Evolutionary conservation across 2,329 filamentous ascomycete species (phyloP).

Genomic region (Bipolaris bicolor): DNA sequence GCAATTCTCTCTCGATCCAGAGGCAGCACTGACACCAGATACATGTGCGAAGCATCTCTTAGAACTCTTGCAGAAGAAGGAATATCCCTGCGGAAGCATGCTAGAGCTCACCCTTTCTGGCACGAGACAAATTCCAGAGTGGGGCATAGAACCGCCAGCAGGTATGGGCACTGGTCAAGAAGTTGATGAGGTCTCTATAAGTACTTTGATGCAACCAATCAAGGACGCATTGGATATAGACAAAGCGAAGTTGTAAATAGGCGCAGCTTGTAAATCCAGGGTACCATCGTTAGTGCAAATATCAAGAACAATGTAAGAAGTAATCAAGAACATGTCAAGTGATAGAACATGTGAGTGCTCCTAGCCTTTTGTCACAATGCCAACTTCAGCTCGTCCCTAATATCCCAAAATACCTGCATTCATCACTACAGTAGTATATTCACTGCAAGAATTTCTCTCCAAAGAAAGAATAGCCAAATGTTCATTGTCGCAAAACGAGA

Average conservation of each 20-base stretch:
- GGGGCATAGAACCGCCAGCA: conserved; percentile 33
- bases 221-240: conserved; percentile 26
- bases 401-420: no score
- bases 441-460: no score
- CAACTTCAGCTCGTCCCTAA: no score
- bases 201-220: conserved; percentile 32
- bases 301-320: background rate
- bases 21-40: conserved; percentile 25
- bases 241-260: conserved; percentile 19
- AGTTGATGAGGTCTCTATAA: conserved; percentile 16
- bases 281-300: background rate
- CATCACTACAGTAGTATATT: no score
- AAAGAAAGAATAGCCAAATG: no score
- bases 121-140: conserved; percentile 33
- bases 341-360: background rate
- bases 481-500: no score
- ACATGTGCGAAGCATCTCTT: conserved; percentile 31
- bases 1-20: conserved; percentile 28
- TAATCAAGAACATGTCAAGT: background rate
- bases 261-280: background rate
- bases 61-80: conserved; percentile 37
- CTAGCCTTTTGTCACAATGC: background rate
- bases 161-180: conserved; percentile 32
- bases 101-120: conserved; percentile 30
- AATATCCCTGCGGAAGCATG: conserved; percentile 35